Evolutionary conservation across 371 early-diverging fungal genomes (phyloP), one percentile per base, ranked within the genome.

Genomic region (Mucor velutinosus): DNA sequence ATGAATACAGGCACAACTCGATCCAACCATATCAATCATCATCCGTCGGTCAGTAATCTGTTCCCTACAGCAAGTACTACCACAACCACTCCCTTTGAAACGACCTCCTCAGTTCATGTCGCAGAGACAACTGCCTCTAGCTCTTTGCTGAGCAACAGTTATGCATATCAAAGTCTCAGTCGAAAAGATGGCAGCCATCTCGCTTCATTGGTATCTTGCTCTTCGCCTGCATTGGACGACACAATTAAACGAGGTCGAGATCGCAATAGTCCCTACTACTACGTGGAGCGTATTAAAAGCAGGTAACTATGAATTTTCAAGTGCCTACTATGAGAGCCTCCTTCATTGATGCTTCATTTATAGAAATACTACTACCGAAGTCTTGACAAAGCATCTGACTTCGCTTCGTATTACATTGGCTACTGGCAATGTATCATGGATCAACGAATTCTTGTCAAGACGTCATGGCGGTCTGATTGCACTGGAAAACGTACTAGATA

Each of bases 361-460:
- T 66, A 83, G 80, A 70, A 77, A 77, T 59, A 67, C 72, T 7
- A 67, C 81, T 0, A 51, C 71, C 2, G 84, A 88, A 45, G 60
- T 71, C 0, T 67, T 88, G 29, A 75, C 80, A 27, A 85, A 87
- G 35, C 82, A 84, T 56, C 69, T 90, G n/a, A 72, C 74, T 19
- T 79, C 85, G 7, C 76, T 90, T 39, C 76, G 82, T 11, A 73
- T 79, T 30, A 76, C 77, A 0, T 69, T 89, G 7, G 77, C 86
- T 0, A 83, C 85, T 2, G 86, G 80, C 14, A 81, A 81, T 35
- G 55, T 86, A 15, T 76, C 86, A 4, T 90, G 89, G 89, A 84
- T 87, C 6, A 78, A 83, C 17, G 81, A 83, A 57, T 90, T 90
- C 62, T 65, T 90, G 10, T 84, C 88, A 15, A 71, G 76, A 15